A percentile compares a stretch with the other conserved stretches of the same genome.
Conservation (phyloP, 2,329 filamentous ascomycete species). For the Chalaropsis thielavioides region DNA sequence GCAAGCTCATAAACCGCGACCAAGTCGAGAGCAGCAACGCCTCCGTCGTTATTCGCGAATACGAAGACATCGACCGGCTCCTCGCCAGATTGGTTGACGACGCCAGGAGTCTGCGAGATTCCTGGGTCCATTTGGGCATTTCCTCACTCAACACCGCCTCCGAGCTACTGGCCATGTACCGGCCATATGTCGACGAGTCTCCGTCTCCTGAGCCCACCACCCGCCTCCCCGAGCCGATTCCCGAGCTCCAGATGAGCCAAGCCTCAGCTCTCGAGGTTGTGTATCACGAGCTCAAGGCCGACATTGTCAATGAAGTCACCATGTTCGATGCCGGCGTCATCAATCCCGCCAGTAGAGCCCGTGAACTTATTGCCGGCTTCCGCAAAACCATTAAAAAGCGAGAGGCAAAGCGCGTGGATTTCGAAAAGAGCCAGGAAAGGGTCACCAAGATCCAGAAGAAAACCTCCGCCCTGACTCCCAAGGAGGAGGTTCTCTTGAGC, state of each 20-base stretch:
- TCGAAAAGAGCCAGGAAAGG: slow-evolving; percentile 60
- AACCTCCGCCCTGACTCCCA: slow-evolving; percentile 48
- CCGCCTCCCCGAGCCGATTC: slow-evolving; percentile 33
- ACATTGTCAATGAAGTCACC: slow-evolving; percentile 55
- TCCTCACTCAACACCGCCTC: slow-evolving; percentile 52
- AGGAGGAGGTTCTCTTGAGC: slow-evolving; percentile 55
- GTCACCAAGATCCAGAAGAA: slow-evolving; percentile 58
- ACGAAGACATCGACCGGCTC: slow-evolving; percentile 64
- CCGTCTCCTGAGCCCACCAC: slow-evolving; percentile 35
- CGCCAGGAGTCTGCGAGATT: slow-evolving; percentile 61
- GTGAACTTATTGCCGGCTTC: slow-evolving; percentile 53
- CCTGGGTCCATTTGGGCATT: slow-evolving; percentile 58
- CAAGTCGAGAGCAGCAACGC: slow-evolving; percentile 66
- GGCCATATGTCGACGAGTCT: slow-evolving; percentile 52
- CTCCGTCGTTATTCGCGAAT: slow-evolving; percentile 59
- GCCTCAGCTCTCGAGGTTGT: slow-evolving; percentile 49
- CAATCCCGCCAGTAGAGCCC: slow-evolving; percentile 53
- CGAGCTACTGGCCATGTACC: slow-evolving; percentile 59
- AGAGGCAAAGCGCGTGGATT: slow-evolving; percentile 69
- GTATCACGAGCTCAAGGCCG: slow-evolving; percentile 55
- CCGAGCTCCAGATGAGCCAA: slow-evolving; percentile 46
- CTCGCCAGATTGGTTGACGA: slow-evolving; percentile 63
- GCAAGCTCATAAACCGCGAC: slow-evolving; percentile 51
- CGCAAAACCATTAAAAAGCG: slow-evolving; percentile 75
- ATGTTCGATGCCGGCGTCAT: slow-evolving; percentile 58